Evolutionary conservation across 2,329 filamentous ascomycete genomes (phyloP), one percentile per base, ranked within the genome.

Genomic region (Pestalotiopsis sp.): DNA sequence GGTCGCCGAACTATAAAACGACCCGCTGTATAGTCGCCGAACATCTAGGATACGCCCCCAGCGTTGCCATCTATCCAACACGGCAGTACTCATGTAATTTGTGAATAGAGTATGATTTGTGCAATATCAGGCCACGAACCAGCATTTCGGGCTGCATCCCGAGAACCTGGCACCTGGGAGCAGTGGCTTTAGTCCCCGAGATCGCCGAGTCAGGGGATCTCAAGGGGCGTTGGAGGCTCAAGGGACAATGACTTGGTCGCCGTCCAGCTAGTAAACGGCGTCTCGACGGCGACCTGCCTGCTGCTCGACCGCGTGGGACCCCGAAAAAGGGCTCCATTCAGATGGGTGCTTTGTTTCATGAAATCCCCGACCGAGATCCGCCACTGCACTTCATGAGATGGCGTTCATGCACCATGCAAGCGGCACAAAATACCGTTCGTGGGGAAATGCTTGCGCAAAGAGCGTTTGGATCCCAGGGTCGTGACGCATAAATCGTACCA

Each of bases 121-220:
- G 23, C 23, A 27, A 27, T 20, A 39, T 20, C 31, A n/a, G 36
- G n/a, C 62, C 39, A 27, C 12, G 11, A 14, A 27, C 11, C 52
- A 66, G 52, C n/a, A 39, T 27, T 2, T 6, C 17, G 36, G 25
- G 58, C 20, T 58, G 5, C 17, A 58, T 41, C 27, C 11, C 27
- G 49, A 49, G 49, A 59, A 60, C 17, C 23, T 12, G 45, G 56
- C 36, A 4, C 25, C 3, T 62, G 49, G 58, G 25, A 36, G 27
- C 41, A 4, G 27, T 17, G 2, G n/a, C 9, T 57, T 25, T 31
- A 64, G 61, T 65, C 38, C 62, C 62, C 67, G 67, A 65, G 67
- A 59, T 68, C 52, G 60, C 61, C 67, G 67, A 68, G 38, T 49
- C 6, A 36, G 38, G 25, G 9, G 56, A n/a, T 13, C 36, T 7